Base-by-base conservation (phyloP, 208 protist species). In the Trypanosoma vivax region DNA sequence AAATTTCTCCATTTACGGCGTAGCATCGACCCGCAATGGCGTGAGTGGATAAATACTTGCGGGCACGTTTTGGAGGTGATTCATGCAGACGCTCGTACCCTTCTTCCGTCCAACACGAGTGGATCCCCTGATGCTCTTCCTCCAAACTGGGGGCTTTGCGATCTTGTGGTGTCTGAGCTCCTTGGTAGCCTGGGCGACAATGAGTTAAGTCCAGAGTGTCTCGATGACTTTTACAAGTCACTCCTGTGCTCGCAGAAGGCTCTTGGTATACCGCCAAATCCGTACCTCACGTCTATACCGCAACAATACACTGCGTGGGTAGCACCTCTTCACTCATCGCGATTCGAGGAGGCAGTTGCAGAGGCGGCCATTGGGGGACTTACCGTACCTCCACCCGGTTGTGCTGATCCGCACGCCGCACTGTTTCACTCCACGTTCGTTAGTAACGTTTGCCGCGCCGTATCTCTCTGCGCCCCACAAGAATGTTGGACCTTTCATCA, bases 111-210 rank as follows among this genome's bases (percentile, higher is more conserved):
- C 28, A 74, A 7, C 25, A 57, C 13, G 53, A 37, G 35, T 50
- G 21, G 5, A 18, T 41, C 2, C 3, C 9, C 33, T 10, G 57
- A 75, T 19, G 23, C 14, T 9, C 49, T 88, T 33, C 80, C 85
- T 3, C n/a, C 24, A 0, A 65, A 83, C 56, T 87, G 85, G 60
- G 87, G 87, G 0, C 53, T 83, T 16, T 96, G 95, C 14, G 97
- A 99, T 62, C 75, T 99, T 14, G 63, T 99, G 18, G 90, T 99
- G 2, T 94, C 83, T 16, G 98, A 99, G 80, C 82, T 99, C 48
- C 83, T 99, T 2, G 98, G 98, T 45, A 99, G 96, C 16, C 98
- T 98, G 39, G 98, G 97, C 23, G 98, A 99, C 76, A 99, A 99
- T 63, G 98, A 99, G 71, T 85, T 99, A 7, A 98, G 95, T 53